Evolutionary conservation across 768 basidiomycete genomes (phyloP).

Genomic region (Mycena galericulata): DNA sequence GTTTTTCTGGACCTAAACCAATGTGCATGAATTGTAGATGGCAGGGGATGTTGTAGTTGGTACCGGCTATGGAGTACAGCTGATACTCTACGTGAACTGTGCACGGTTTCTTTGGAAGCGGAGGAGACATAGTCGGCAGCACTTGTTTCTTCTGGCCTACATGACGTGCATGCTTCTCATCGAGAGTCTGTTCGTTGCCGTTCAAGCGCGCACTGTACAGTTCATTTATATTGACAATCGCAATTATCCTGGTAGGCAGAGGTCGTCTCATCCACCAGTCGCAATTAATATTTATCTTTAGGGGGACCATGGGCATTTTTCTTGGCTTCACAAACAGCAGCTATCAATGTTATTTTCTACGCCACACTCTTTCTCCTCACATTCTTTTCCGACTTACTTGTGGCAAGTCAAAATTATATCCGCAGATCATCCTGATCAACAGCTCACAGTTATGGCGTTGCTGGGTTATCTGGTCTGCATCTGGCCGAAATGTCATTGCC

Average conservation of each 20-base stretch:
- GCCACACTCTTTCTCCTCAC: constrained; percentile 57
- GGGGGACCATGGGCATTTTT: constrained; percentile 59
- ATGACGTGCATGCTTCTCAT: constrained; percentile 51
- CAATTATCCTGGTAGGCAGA: constrained; percentile 47
- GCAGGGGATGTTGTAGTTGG: constrained; percentile 56
- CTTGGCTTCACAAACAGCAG: constrained; percentile 52
- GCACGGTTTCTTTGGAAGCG: constrained; percentile 52
- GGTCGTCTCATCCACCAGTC: background rate
- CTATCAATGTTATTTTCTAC: constrained; percentile 57
- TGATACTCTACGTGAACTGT: constrained; percentile 52
- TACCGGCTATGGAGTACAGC: constrained; percentile 56
- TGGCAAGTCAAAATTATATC: constrained; percentile 43
- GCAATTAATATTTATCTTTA: background rate
- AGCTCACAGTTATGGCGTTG: constrained; percentile 57
- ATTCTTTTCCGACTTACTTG: constrained; percentile 55
- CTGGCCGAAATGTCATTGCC: constrained; percentile 44
- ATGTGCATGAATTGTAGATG: constrained; percentile 40
- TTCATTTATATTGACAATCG: constrained; percentile 58
- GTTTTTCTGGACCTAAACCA: background rate
- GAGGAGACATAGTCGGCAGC: constrained; percentile 42
- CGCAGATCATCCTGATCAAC: background rate
- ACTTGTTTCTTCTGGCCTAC: constrained; percentile 51
- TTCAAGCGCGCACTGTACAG: constrained; percentile 55
- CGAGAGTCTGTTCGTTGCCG: constrained; percentile 52
- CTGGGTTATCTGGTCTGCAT: constrained; percentile 58